Base-by-base conservation (phyloP, 2,329 filamentous ascomycete genomes). In the Penicillium nordicum region DNA sequence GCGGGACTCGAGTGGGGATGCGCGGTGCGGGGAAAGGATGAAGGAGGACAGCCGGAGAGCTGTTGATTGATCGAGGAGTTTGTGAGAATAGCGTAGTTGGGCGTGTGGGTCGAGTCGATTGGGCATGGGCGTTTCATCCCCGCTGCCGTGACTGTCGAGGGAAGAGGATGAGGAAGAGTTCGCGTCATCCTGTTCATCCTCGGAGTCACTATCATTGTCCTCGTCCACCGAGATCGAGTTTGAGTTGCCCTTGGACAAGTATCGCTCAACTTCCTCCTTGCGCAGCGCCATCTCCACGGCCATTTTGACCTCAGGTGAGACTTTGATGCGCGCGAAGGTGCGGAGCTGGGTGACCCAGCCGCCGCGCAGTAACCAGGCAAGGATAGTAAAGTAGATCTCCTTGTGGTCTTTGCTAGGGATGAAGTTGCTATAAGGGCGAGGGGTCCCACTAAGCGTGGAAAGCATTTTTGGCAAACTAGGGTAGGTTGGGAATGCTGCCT, bases 321-420 rank as follows among this genome's bases (percentile, higher is more conserved):
- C 89, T 48, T 93, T 84, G 42, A 97, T 85, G 80, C 94, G 96
- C 12, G 88, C 90, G 72, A 95, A 97, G 0, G 91, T 94, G 60
- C 92, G 89, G 6, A 99, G 82, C 72, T 97, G 92, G 0, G 90
- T 96, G 0, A 97, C 92, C 89, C 94, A 96, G 14, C 91, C 92
- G 45, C 91, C 89, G 40, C 92, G 86, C 78, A 97, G 86, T 9
- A 99, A 82, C 91, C 93, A 99, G 23, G 91, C 92, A 27, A 99
- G 79, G 73, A 97, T 96, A 34, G 90, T 84, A 73, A 97, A 88
- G 72, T 97, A 99, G 2, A 87, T 86, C 7, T 88, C 86, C 42
- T 93, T 89, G 70, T 97, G 92, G 67, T 90, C 88, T 71, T 92
- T 92, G 68, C 87, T 92, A 0, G 93, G 93, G 43, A 92, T 92